Evolutionary conservation across 495 filamentous ascomycete genomes (phyloP), one percentile per base, ranked within the genome.

Genomic region (Talaromyces proteolyticus): DNA sequence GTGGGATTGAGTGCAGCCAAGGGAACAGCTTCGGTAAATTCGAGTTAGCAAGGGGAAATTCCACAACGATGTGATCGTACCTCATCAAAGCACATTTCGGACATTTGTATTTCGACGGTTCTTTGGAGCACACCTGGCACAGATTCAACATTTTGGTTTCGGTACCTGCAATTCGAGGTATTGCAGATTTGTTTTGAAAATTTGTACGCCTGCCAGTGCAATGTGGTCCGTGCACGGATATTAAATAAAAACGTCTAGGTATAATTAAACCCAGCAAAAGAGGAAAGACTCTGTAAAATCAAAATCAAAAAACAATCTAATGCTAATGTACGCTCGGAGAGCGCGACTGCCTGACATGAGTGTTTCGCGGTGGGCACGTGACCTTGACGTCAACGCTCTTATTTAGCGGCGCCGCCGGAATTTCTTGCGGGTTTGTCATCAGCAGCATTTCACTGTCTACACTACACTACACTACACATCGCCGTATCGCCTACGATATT

Each of bases 1-100:
- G 68, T 90, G 86, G 22, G 72, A 63, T 54, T 77, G 80, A 49
- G 78, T 85, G 64, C 86, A 90, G 20, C 74, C 66, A 41, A 87
- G 72, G 1, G 85, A 89, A 57, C 86, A 90, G 58, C 86, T 90
- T 12, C 6, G 26, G 50, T 19, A 18, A 3, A 40, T 43, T 18
- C 14, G 29, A 40, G 36, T 22, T 40, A 17, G 20, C 6, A 12
- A 14, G n/a, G 19, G n/a, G 24, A 20, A 20, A 26, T 4, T n/a
- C 4, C 11, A 10, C 24, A 4, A 16, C 12, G 14, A 39, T 11
- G 24, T 34, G 16, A 23, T 58, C 70, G 53, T 77, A 87, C 84
- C 82, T 85, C 66, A 76, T 73, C 7, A 81, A 52, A n/a, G 57
- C 60, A 58, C 84, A 88, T 24, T 71, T 74, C 3, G 79, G 77